A percentile compares a stretch with the other conserved stretches of the same genome.
phyloP scores from a whole-genome alignment of 2,329 filamentous ascomycete genomes.

The Paraphaeosphaeria sporulosa region DNA sequence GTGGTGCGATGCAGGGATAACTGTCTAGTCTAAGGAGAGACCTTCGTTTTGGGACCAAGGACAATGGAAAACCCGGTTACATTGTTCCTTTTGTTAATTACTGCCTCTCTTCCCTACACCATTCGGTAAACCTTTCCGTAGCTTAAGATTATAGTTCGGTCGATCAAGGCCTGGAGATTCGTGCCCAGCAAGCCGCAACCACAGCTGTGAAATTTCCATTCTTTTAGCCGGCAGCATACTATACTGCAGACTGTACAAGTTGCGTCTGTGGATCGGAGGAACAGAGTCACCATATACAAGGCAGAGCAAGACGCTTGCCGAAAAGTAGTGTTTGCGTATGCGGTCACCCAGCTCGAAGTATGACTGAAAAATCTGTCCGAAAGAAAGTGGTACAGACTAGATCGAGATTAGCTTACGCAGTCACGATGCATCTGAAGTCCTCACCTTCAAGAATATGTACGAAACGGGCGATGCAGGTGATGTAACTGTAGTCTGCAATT shows the following conservation, averaged over 20 bases:
- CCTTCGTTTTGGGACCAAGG: not conserved
- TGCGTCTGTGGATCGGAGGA: slow-evolving; percentile 91
- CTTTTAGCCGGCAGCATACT: slow-evolving; percentile 91
- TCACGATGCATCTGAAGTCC: not conserved
- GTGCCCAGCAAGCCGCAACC: slow-evolving; percentile 66
- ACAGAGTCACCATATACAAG: slow-evolving; percentile 91
- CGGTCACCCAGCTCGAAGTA: slow-evolving; percentile 95
- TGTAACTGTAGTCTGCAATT: slow-evolving; percentile 48
- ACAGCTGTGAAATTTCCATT: slow-evolving; percentile 84
- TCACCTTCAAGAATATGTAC: slow-evolving; percentile 84
- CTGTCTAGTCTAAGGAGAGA: not conserved
- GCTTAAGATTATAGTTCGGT: not conserved
- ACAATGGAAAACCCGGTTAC: not conserved
- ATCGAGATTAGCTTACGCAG: not conserved
- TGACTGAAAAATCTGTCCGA: slow-evolving; percentile 95
- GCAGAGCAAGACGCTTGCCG: slow-evolving; percentile 84
- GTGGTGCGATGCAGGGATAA: not conserved
- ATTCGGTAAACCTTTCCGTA: slow-evolving; percentile 7
- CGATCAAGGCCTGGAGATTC: slow-evolving; percentile 8
- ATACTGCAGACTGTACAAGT: slow-evolving; percentile 95
- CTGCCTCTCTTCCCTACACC: not conserved
- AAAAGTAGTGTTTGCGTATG: slow-evolving; percentile 94
- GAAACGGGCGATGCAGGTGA: slow-evolving; percentile 67
- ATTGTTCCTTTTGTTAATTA: not conserved
- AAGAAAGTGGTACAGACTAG: slow-evolving; percentile 80